Evolutionary conservation across 306 rosid genomes (phyloP).

Genomic region (Vigna hirtella): DNA sequence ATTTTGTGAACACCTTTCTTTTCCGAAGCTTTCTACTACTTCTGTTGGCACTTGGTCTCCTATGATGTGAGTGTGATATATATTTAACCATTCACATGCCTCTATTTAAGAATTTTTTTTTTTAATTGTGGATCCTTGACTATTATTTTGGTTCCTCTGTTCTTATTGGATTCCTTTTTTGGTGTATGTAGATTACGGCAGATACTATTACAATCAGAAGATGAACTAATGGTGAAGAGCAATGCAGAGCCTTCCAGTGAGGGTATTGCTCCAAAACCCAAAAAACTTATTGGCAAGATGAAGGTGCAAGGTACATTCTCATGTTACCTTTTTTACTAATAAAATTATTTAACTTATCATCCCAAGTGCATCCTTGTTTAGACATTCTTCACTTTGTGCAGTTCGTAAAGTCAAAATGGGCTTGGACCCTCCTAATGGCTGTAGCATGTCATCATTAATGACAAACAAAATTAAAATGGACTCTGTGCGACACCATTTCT

Average conservation of each 20-base stretch:
- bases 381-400: constrained; percentile 52
- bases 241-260: constrained; percentile 79
- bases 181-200: constrained; percentile 72
- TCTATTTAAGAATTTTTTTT: not conserved
- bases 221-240: constrained; percentile 79
- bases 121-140: not conserved
- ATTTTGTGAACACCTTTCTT: not conserved
- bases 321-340: constrained; percentile 35
- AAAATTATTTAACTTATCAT: constrained; percentile 38
- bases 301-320: constrained; percentile 88
- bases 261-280: constrained; percentile 86
- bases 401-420: constrained; percentile 92
- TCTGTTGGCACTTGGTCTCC: not conserved
- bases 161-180: constrained; percentile 13
- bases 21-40: not conserved
- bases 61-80: not conserved
- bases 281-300: constrained; percentile 91
- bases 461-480: constrained; percentile 66
- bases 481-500: constrained; percentile 58
- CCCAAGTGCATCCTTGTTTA: constrained; percentile 29
- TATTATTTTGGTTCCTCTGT: constrained; percentile 10
- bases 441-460: constrained; percentile 74
- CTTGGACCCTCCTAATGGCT: constrained; percentile 87
- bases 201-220: constrained; percentile 89
- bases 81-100: not conserved